Conservation (phyloP, 345 rosid genomes). For the Litchi chinensis region DNA sequence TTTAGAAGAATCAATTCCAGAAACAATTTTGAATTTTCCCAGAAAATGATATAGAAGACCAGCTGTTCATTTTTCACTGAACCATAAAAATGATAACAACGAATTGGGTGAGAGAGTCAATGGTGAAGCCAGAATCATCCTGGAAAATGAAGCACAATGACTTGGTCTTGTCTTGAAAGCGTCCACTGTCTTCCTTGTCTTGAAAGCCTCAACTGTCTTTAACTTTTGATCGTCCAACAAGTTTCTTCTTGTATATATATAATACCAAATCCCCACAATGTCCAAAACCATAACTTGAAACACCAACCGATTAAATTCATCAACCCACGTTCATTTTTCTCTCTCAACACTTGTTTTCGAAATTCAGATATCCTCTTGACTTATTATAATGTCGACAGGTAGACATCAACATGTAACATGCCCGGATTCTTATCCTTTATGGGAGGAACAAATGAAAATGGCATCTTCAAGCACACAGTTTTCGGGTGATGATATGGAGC, state of each 20-base stretch:
- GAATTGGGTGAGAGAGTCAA: too few species aligned
- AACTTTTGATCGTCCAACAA: not conserved
- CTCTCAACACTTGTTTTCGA: too few species aligned
- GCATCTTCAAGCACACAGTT: not conserved
- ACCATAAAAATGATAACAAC: too few species aligned
- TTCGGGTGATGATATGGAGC: not conserved
- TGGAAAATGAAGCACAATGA: slow-evolving; percentile 1
- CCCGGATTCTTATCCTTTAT: not conserved
- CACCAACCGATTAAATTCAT: not conserved
- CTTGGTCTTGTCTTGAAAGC: not conserved
- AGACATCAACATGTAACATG: not conserved
- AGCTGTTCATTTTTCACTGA: too few species aligned
- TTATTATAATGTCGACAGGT: not conserved
- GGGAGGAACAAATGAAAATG: slow-evolving; percentile 5
- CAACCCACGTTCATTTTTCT: too few species aligned
- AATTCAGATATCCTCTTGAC: too few species aligned
- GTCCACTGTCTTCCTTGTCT: not conserved
- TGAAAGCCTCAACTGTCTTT: not conserved
- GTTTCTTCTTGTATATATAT: not conserved
- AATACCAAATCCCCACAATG: too few species aligned
- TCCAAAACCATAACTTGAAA: not conserved
- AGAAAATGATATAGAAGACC: too few species aligned
- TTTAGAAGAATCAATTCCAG: too few species aligned
- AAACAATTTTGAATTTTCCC: too few species aligned
- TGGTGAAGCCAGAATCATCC: not conserved